Evolutionary conservation across 148 eudicot species (phyloP), one percentile per base, ranked within the genome.

Genomic region (Fagopyrum tataricum): DNA sequence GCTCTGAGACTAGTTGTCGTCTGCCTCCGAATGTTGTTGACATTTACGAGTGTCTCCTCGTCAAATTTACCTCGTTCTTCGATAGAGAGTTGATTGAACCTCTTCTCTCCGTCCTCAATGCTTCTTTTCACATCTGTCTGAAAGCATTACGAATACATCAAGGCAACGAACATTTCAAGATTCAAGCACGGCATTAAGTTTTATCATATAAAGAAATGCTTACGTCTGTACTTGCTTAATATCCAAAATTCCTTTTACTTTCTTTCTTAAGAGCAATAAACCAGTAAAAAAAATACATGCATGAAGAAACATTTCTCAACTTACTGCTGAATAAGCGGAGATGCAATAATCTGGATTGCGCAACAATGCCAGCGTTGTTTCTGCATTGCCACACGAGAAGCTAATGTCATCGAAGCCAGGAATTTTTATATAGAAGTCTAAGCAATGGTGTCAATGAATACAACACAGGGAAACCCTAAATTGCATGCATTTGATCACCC

Each of bases 271-370:
- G 48, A 46, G 41, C 2, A n/a, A 20, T 40, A 72, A 62, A 53
- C 4, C 4, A 17, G 59, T 23, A 53, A 17, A 23, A 23, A 53
- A 53, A 53, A 15, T n/a, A 2, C 1, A 55, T 55, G 23, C 61
- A 17, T 11, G 12, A 14, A 5, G 9, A 70, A 53, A 23, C 21
- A 23, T n/a, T 49, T 66, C 78, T 49, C 67, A 70, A 84, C 98
- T 91, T 83, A 94, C 98, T 42, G 97, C 91, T 77, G 97, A 89
- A 86, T 89, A 88, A 61, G 87, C 97, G 70, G 97, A 94, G 47
- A 91, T 94, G 87, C 97, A 94, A 82, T 83, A 94, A 85, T 91
- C 98, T 79, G 98, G 97, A 75, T 94, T 92, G 73, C 98, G 91
- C 72, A 94, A 90, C 84, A 94, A 87, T 77, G 98, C 88, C 70